Evolutionary conservation across 768 basidiomycete species (phyloP).

Genomic region (Suillus occidentalis): DNA sequence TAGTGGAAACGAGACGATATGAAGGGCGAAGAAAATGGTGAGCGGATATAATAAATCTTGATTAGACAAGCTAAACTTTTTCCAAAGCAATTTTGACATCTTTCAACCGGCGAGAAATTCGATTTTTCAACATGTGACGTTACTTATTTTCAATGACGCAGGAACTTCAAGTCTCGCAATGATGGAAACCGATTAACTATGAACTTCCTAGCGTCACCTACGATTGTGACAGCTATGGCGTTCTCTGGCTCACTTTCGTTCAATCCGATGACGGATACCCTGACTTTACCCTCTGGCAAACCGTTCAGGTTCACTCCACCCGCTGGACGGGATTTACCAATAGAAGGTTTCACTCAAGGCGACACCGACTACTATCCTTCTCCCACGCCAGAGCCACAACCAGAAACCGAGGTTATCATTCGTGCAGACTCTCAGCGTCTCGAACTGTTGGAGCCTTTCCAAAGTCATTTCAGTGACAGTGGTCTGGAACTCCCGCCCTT

Average conservation of each 20-base stretch:
- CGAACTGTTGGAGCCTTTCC: slow-evolving; percentile 85
- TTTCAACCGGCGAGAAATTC: slow-evolving; percentile 75
- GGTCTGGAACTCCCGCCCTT: slow-evolving; percentile 77
- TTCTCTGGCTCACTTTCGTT: slow-evolving; percentile 93
- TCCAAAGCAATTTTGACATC: slow-evolving; percentile 87
- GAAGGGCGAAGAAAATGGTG: slow-evolving; percentile 89
- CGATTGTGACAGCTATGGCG: slow-evolving; percentile 95
- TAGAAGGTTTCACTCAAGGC: slow-evolving; percentile 77
- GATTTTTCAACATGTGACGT: background rate
- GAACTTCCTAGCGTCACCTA: slow-evolving; percentile 98
- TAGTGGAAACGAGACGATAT: slow-evolving; percentile 94
- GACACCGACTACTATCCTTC: slow-evolving; percentile 74
- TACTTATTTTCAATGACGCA: slow-evolving; percentile 19
- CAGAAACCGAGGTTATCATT: slow-evolving; percentile 78
- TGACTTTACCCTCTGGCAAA: slow-evolving; percentile 66
- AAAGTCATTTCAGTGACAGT: slow-evolving; percentile 65
- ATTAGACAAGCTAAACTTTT: slow-evolving; percentile 10
- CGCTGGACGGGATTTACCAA: slow-evolving; percentile 79
- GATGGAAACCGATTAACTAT: slow-evolving; percentile 93
- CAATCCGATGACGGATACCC: slow-evolving; percentile 84
- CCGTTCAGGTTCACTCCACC: slow-evolving; percentile 86
- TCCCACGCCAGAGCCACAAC: slow-evolving; percentile 70
- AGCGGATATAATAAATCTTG: slow-evolving; percentile 18
- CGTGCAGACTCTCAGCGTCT: slow-evolving; percentile 77
- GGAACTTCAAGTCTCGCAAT: slow-evolving; percentile 91